Conservation (phyloP, 495 filamentous ascomycete genomes). For the Apodospora peruviana region DNA sequence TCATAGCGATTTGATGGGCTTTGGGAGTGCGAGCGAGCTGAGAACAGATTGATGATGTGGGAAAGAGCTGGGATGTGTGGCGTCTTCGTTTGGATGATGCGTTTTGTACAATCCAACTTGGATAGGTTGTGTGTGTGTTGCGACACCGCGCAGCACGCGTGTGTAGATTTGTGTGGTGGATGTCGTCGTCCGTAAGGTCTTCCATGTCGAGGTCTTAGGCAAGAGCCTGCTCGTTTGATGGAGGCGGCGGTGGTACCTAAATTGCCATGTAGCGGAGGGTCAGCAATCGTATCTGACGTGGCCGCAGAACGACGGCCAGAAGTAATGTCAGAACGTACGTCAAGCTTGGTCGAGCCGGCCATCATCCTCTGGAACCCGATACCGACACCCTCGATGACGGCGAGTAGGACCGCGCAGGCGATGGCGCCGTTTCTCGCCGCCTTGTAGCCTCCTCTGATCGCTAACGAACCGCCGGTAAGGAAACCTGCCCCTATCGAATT, state of each 20-base stretch:
- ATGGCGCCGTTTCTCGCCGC: conserved; percentile 92
- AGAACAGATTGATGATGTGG: background rate
- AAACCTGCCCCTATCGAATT: conserved; percentile 96
- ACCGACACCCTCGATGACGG: conserved; percentile 94
- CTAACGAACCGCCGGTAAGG: conserved; percentile 90
- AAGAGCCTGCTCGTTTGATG: background rate
- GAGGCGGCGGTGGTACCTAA: background rate
- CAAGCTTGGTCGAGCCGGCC: conserved; percentile 83
- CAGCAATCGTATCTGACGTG: no score
- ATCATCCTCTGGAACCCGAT: conserved; percentile 97
- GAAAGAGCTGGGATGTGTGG: background rate
- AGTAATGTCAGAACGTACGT: no score
- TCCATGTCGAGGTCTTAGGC: no score
- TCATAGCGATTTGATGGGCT: background rate
- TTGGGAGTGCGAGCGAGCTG: background rate
- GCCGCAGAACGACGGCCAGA: no score
- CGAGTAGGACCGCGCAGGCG: conserved; percentile 86
- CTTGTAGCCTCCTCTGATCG: conserved; percentile 81
- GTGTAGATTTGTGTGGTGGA: no score
- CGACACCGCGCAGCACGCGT: no score
- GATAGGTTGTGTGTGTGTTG: no score
- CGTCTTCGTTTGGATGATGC: no score
- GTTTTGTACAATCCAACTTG: no score
- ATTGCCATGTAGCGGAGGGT: no score
- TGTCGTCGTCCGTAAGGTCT: no score